phyloP scores from a whole-genome alignment of 2,329 filamentous ascomycete genomes.

The Fusarium sp. region DNA sequence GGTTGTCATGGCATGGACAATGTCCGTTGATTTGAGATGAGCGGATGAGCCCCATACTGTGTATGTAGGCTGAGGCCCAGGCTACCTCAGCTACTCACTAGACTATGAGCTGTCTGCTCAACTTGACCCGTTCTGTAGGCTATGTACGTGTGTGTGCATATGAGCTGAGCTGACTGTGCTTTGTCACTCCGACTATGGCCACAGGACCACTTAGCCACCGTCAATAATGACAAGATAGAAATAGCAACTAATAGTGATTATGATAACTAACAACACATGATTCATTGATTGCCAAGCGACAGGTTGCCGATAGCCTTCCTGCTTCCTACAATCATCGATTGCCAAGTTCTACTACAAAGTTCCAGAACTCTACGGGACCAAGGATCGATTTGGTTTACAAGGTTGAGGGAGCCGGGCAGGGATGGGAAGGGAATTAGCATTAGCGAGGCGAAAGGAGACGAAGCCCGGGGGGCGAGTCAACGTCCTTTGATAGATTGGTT shows the following conservation, averaged over 20 bases:
- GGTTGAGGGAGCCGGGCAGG: background rate
- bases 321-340: slow-evolving; percentile 3
- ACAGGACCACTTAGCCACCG: background rate
- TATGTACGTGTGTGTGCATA: background rate
- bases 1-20: background rate
- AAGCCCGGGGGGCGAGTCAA: slow-evolving; percentile 5
- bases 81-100: slow-evolving; percentile 3
- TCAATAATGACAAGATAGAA: slow-evolving; percentile 2
- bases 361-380: slow-evolving; percentile 13
- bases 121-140: background rate
- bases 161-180: slow-evolving; percentile 4
- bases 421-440: slow-evolving; percentile 13
- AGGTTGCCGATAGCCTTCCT: background rate
- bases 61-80: background rate
- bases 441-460: slow-evolving; percentile 15
- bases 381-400: slow-evolving; percentile 10
- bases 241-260: background rate
- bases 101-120: background rate
- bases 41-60: slow-evolving; percentile 4
- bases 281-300: slow-evolving; percentile 15
- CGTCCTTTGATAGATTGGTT: slow-evolving; percentile 7
- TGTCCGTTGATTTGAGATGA: background rate
- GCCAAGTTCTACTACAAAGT: slow-evolving; percentile 3
- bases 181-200: background rate
- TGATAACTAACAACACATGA: background rate